A percentile compares a stretch with the other conserved stretches of the same genome.
These are phyloP conservation scores for Saxophila tyrrhenica DNA, from an alignment of 495 filamentous ascomycete species.

Conservation along the genomic window DNA sequence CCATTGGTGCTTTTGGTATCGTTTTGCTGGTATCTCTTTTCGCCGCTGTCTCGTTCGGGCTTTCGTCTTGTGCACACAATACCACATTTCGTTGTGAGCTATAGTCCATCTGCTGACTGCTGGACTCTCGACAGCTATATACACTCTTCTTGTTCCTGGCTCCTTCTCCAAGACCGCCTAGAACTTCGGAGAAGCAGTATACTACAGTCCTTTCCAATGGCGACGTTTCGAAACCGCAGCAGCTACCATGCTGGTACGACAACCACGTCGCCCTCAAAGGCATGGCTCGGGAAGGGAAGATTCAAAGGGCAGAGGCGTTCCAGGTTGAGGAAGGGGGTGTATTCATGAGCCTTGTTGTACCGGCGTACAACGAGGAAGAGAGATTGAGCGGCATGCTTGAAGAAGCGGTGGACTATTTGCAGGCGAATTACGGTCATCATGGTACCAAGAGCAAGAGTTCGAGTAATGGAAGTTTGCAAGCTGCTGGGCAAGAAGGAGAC, in stretches of 20 bases:
- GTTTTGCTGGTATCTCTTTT: conserved; percentile 17
- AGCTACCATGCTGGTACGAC: conserved; percentile 78
- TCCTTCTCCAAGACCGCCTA: conserved; percentile 62
- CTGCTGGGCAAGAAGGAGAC: conserved; percentile 15
- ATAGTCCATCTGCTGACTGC: neutral
- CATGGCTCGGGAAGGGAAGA: conserved; percentile 26
- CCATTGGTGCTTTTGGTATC: conserved; percentile 11
- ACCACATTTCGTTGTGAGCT: neutral
- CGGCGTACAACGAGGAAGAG: conserved; percentile 88
- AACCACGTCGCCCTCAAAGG: conserved; percentile 46
- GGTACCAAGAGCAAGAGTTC: conserved; percentile 12
- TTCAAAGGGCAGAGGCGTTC: conserved; percentile 30
- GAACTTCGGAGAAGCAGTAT: conserved; percentile 77
- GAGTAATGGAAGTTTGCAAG: conserved; percentile 13
- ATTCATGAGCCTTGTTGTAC: conserved; percentile 79
- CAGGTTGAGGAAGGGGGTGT: conserved; percentile 43
- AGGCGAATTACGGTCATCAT: conserved; percentile 55
- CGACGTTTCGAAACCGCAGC: conserved; percentile 42
- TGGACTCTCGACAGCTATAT: conserved; percentile 36
- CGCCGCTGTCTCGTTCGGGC: conserved; percentile 2
- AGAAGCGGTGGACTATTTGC: conserved; percentile 79
- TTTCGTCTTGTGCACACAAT: neutral
- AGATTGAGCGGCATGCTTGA: conserved; percentile 73
- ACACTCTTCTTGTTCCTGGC: conserved; percentile 60
- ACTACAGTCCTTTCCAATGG: conserved; percentile 60